A percentile compares a stretch with the other conserved stretches of the same genome.
Conservation (phyloP, 371 early-diverging fungal genomes). For the Quaeritorhiza haematococci region DNA sequence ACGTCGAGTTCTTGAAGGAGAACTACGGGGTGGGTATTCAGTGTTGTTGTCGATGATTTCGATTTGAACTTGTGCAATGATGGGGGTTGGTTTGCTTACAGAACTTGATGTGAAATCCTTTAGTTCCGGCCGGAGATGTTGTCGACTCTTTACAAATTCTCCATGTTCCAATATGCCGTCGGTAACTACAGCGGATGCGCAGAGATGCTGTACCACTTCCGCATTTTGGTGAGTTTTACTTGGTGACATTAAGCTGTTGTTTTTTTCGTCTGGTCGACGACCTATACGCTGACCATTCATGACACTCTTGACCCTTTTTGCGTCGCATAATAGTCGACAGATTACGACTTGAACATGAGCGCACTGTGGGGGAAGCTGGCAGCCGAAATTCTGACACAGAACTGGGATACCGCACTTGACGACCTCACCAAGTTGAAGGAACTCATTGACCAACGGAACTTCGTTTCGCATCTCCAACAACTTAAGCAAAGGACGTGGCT, state of each 20-base stretch:
- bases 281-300: too few relatives aligned
- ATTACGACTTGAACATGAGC: conserved; percentile 69
- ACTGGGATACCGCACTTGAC: conserved; percentile 87
- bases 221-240: conserved; percentile 64
- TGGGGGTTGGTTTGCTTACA: not conserved
- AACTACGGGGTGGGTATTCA: conserved; percentile 61
- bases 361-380: conserved; percentile 95
- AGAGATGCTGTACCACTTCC: conserved; percentile 89
- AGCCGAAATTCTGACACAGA: conserved; percentile 86
- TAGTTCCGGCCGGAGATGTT: conserved; percentile 83
- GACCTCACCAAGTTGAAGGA: conserved; percentile 83
- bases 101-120: conserved; percentile 1
- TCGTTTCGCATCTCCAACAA: conserved; percentile 68
- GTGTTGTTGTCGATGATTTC: not conserved
- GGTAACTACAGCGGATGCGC: conserved; percentile 88
- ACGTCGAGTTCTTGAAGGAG: conserved; percentile 75
- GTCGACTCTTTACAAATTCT: conserved; percentile 75
- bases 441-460: conserved; percentile 67
- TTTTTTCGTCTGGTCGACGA: too few relatives aligned
- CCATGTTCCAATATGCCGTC: conserved; percentile 85
- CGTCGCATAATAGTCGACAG: conserved; percentile 77
- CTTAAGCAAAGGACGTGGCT: conserved; percentile 89
- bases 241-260: not conserved
- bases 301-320: not conserved
- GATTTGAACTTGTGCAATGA: not conserved